Base-by-base conservation (phyloP, 495 filamentous ascomycete species). In the Annulohypoxylon bovei region DNA sequence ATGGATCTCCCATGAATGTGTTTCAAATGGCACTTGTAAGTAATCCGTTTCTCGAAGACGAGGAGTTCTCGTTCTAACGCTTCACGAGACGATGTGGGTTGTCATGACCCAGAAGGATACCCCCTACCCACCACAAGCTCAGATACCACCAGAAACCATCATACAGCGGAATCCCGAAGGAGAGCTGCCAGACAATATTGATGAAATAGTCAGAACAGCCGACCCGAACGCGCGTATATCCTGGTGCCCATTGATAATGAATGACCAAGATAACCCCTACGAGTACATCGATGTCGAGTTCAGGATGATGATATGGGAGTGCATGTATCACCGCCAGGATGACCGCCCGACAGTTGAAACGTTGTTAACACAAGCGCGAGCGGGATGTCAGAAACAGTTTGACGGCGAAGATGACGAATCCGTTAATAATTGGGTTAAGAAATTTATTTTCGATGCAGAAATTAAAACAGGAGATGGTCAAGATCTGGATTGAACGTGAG, bases 81-180 rank as follows among this genome's bases (percentile, higher is more conserved):
- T 37, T 39, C n/a, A 1, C n/a, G 22, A 71, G 68, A 66, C 56
- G 9, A 64, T 72, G 54, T 72, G 70, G 70, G 6, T 27, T 50
- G 4, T 72, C 30, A 72, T 72, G 37, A 68, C 70, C 4, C 64
- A 68, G 16, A 28, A 0, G 14, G 7, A 8, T 1, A 6, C 35
- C 4, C 70, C 63, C 5, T 0, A 0, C 7, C 69, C 70, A 22
- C 59, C 55, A 25, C 44, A 50, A 18, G 59, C 70, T n/a, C 64
- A 68, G 22, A 6, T 64, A 18, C 70, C 70, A 3, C 18, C 18
- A 0, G 58, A 33, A 3, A 33, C 23, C 5, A 2, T 20, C 3
- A 11, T 39, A 12, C 6, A 8, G 3, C 32, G 14, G 9, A 32
- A 11, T n/a, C n/a, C n/a, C 20, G 1, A 14, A 11, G 6, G 23